Base-by-base conservation (phyloP, 108 stramenopile species). In the Fragilaria crotonensis region DNA sequence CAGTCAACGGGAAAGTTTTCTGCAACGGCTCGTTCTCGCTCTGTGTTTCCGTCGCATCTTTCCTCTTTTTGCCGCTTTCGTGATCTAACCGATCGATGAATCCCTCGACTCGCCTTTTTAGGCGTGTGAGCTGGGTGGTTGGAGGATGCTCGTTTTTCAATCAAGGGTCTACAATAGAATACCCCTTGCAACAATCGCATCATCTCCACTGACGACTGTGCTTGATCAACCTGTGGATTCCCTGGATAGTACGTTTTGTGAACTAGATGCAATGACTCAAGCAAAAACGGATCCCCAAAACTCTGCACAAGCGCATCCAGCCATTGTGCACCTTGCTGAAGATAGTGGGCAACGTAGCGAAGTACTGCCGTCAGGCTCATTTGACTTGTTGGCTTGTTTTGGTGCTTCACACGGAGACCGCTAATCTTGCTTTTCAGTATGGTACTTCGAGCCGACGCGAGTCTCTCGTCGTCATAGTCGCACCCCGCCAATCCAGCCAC, bases 401-500 rank as follows among this genome's bases (percentile, higher is more conserved):
- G 50, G 4, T 9, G 18, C 21, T 48, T 46, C 44, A 23, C 57
- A 4, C 59, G 33, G 9, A 68, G 45, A 5, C 67, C 67, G 17
- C 59, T 59, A 51, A 68, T 30, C 14, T 60, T 45, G 33, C 59
- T 60, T 18, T 30, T 45, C 0, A 49, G 25, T 22, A 68, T 45
- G 0, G 4, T 7, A 0, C 9, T 23, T 17, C 59, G 51, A 27
- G 59, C 48, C 18, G 2, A 18, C 7, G 52, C 59, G 23, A 23
- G 32, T 9, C 17, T 30, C 48, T 26, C n/a, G 22, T 19, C 3
- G 25, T 4, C 44, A 33, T 68, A 68, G 46, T 68, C 67, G 23
- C 67, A 68, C 23, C 67, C 67, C 30, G 67, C 51, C 3, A 68
- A 27, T 4, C 59, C 59, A n/a, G 67, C 67, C n/a, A 68, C 59